phyloP scores from a whole-genome alignment of 1,284 basidiomycete genomes.

The Stereum hirsutum region DNA sequence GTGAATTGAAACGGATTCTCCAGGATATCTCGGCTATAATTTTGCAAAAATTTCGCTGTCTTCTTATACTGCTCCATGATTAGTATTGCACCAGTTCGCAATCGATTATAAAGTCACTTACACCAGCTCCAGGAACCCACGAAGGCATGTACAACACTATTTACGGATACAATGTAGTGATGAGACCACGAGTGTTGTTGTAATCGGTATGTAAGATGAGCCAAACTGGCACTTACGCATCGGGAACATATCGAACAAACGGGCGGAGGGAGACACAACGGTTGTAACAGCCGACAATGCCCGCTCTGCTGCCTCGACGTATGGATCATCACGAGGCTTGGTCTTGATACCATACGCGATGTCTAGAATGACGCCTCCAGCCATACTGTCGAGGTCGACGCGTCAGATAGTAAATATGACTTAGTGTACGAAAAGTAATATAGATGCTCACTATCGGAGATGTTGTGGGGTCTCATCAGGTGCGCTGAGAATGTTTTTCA shows the following conservation, averaged over 20 bases:
- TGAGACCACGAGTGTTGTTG: neutral
- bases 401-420: too few species aligned
- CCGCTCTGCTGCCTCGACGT: constrained; percentile 19
- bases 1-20: constrained; percentile 26
- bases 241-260: constrained; percentile 19
- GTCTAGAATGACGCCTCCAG: constrained; percentile 18
- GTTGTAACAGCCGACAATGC: constrained; percentile 16
- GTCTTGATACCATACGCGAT: constrained; percentile 21
- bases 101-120: too few species aligned
- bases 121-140: constrained; percentile 37
- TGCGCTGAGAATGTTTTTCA: constrained; percentile 15
- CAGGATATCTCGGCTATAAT: too few species aligned
- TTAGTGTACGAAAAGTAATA: too few species aligned
- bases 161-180: neutral
- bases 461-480: constrained; percentile 11
- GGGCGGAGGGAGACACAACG: constrained; percentile 16
- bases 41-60: too few species aligned
- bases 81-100: too few species aligned
- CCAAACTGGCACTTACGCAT: too few species aligned
- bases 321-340: constrained; percentile 19
- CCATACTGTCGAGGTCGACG: constrained; percentile 17
- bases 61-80: too few species aligned
- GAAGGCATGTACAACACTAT: constrained; percentile 30
- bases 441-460: constrained; percentile 8
- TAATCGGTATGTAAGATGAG: constrained; percentile 17